phyloP scores from a whole-genome alignment of 2,329 filamentous ascomycete genomes.

The Arthroderma sp. region DNA sequence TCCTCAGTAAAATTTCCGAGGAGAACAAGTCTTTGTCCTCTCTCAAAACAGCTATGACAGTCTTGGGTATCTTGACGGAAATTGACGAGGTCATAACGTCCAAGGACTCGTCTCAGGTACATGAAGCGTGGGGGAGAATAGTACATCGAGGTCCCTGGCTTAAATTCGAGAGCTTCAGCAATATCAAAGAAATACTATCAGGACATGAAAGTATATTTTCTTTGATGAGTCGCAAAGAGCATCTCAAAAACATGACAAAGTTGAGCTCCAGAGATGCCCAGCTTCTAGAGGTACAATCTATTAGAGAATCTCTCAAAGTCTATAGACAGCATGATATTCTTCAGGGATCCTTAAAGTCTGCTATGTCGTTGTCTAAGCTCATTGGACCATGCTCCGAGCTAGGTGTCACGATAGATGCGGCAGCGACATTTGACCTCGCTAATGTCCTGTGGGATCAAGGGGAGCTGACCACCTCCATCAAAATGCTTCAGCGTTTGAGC shows the following conservation, averaged over 20 bases:
- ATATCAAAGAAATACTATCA: slow-evolving; percentile 68
- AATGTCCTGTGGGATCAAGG: slow-evolving; percentile 90
- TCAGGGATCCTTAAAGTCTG: slow-evolving; percentile 76
- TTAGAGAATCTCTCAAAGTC: slow-evolving; percentile 60
- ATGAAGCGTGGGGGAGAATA: slow-evolving; percentile 50
- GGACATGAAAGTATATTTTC: slow-evolving; percentile 74
- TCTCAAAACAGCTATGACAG: slow-evolving; percentile 47
- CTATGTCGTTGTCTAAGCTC: slow-evolving; percentile 69
- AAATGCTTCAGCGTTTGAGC: slow-evolving; percentile 67
- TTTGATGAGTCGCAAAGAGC: slow-evolving; percentile 57
- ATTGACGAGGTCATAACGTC: slow-evolving; percentile 63
- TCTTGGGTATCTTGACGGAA: slow-evolving; percentile 64
- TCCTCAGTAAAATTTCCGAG: slow-evolving; percentile 28
- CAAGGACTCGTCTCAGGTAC: slow-evolving; percentile 45
- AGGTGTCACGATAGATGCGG: slow-evolving; percentile 65
- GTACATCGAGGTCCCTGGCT: slow-evolving; percentile 62
- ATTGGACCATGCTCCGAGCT: slow-evolving; percentile 54
- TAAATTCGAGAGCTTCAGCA: slow-evolving; percentile 53
- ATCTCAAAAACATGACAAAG: slow-evolving; percentile 48
- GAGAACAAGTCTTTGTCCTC: slow-evolving; percentile 26
- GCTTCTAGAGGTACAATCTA: slow-evolving; percentile 60
- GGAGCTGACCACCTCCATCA: slow-evolving; percentile 76
- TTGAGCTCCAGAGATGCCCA: slow-evolving; percentile 52
- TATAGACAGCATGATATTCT: slow-evolving; percentile 67
- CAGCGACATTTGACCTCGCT: slow-evolving; percentile 68